Base-by-base conservation (phyloP, 1,284 basidiomycete species). In the Cryptococcus maquisensis region DNA sequence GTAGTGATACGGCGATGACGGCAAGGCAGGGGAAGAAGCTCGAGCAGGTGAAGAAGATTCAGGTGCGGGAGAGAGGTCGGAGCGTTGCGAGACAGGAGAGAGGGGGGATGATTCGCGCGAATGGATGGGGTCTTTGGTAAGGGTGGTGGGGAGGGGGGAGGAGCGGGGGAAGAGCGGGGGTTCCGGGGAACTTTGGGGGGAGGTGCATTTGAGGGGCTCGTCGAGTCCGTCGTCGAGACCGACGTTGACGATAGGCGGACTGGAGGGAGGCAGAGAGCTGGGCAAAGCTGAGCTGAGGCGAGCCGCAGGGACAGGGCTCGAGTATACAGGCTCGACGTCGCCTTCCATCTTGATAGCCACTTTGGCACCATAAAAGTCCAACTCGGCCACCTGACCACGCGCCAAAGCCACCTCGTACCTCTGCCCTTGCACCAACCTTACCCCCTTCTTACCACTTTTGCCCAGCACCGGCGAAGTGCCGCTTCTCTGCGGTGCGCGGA, bases 311-410 rank as follows among this genome's bases (percentile, higher is more conserved):
- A 63, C 57, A 46, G 59, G 39, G 44, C 16, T 47, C 37, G 21
- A 49, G 55, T 32, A 54, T 32, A 16, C 16, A 40, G 39, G 39
- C 39, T 15, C 45, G 39, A 3, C 28, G 4, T 40, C 24, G 40
- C 60, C 60, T 7, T 18, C 44, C 47, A 20, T 41, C 28, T 55
- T 39, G 58, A 61, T 44, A 44, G 48, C 35, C 18, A 36, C 65
- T 39, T 58, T 60, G 12, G 59, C 65, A 4, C 72, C 73, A 57
- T 71, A 73, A 48, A 76, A 76, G 56, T 73, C 68, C 21, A 76
- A 44, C 40, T 63, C 59, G 26, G 71, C 61, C 8, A 20, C 13
- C 10, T 46, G 40, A 3, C 49, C 47, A 26, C 52, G 45, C 1
- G 18, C 13, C n/a, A 60, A 23, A 4, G 26, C 8, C 12, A 67